Evolutionary conservation across 371 early-diverging fungal species (phyloP).

Genomic region (Umbelopsis sp.): DNA sequence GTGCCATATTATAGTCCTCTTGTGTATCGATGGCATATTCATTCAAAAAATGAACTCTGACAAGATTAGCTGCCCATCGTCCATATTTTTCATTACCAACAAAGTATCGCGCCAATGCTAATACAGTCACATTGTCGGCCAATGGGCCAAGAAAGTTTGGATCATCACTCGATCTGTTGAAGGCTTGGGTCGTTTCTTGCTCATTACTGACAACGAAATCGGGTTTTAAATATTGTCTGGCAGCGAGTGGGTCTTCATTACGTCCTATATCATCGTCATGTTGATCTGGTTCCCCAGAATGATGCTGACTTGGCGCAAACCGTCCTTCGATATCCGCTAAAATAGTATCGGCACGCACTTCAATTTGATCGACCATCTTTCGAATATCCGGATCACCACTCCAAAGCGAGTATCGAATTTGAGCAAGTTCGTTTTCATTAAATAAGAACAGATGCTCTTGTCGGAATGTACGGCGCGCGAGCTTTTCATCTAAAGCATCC

Average conservation of each 20-base stretch:
- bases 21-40: constrained; percentile 59
- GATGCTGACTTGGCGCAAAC: constrained; percentile 24
- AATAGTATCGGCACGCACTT: constrained; percentile 46
- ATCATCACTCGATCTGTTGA: not conserved
- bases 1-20: constrained; percentile 50
- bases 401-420: constrained; percentile 63
- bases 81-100: constrained; percentile 62
- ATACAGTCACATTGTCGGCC: constrained; percentile 62
- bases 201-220: not conserved
- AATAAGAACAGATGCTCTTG: constrained; percentile 61
- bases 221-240: not conserved
- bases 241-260: constrained; percentile 24
- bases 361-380: constrained; percentile 43
- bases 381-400: constrained; percentile 45
- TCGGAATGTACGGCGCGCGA: constrained; percentile 60
- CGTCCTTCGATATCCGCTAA: constrained; percentile 32
- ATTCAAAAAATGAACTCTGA: constrained; percentile 59
- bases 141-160: constrained; percentile 34
- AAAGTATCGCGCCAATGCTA: constrained; percentile 64
- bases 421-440: constrained; percentile 55
- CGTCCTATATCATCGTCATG: constrained; percentile 26
- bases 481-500: constrained; percentile 66
- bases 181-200: not conserved
- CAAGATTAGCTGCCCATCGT: constrained; percentile 63
- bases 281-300: constrained; percentile 2